Evolutionary conservation across 257 asterid genomes (phyloP), one percentile per base, ranked within the genome.

Genomic region (Solanum lignicaule): DNA sequence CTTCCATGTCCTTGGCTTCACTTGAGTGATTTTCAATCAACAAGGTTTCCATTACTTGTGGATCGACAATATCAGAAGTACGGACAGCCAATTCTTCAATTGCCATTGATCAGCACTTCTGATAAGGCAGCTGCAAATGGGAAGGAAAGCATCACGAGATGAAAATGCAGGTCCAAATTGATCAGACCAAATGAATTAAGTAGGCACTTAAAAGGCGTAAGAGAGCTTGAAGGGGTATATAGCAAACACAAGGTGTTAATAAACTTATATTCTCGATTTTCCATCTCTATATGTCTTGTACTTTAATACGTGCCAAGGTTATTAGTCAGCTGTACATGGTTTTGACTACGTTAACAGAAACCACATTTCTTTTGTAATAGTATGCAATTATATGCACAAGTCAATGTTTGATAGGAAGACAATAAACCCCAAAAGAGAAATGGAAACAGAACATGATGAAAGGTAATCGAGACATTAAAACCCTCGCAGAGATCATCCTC

Each of bases 1-100:
- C 93, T 84, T 75, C 90, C 91, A 76, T 84, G 13, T 84, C 91
- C 88, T 89, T 43, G 27, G 88, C 72, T 78, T 89, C 86, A 86
- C 27, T 39, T 9, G 89, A 83, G 38, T 79, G 86, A 84, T 88
- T 78, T 88, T 90, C 90, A 7, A 75, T 82, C 84, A 86, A 71
- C 31, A 83, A 87, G 41, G 89, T 91, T 86, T 89, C 86, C 91
- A 90, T 31, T 60, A 66, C 27, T 48, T 89, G 91, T 12, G 87
- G 91, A 86, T 89, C 58, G 48, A 83, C 79, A 76, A 84, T 52
- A 58, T 74, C 90, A 62, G 76, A 29, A 39, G 41, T 60, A 79
- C 14, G 60, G 25, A 84, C 85, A 88, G 62, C 88, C 73, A 38
- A 13, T 36, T 76, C 92, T 75, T 62, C 89, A 68, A 72, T 87